Base-by-base conservation (phyloP, 371 early-diverging fungal genomes). In the Fennellomyces sp. region DNA sequence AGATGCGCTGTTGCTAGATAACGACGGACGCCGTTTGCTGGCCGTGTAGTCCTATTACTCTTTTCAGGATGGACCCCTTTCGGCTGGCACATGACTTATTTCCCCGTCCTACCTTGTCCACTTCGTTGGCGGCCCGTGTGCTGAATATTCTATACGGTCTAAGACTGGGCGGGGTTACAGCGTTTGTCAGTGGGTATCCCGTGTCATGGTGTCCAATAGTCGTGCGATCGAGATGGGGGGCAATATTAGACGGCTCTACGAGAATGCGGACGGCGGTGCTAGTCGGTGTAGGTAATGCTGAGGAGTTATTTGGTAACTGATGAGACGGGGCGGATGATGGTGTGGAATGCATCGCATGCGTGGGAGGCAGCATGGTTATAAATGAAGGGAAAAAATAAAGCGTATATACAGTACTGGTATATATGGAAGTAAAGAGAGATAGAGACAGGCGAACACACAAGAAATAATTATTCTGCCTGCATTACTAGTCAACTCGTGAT, bases 151-250 rank as follows among this genome's bases (percentile, higher is more conserved):
- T 50, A 13, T 28, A 58, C 13, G 59, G 64, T 38, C 53, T 58
- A 19, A 64, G 48, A 30, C 59, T 64, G n/a, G 64, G 64, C n/a
- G 64, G 64, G 11, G 64, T 64, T 38, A 41, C 45, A 23, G 64
- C 64, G 21, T 53, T 35, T 21, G 59, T 36, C 15, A 64, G 45
- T 29, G 64, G 64, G 31, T 64, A 64, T 49, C 38, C 81, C 12
- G 23, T 53, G 23, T 21, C 11, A 5, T 45, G 10, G 21, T 23
- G 45, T 17, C 7, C 21, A 21, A 45, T 45, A n/a, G 45, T 21
- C 11, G 45, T 23, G 21, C 21, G 45, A 45, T 45, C 45, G 23
- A 45, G 45, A 45, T 45, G 45, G 45, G 23, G 21, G 45, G 6
- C 41, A 41, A 45, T 33, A 33, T 6, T 33, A 21, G 45, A 45